These are phyloP conservation scores for Rheum nobile DNA, from an alignment of 148 eudicot genomes.

Conservation along the genomic window DNA sequence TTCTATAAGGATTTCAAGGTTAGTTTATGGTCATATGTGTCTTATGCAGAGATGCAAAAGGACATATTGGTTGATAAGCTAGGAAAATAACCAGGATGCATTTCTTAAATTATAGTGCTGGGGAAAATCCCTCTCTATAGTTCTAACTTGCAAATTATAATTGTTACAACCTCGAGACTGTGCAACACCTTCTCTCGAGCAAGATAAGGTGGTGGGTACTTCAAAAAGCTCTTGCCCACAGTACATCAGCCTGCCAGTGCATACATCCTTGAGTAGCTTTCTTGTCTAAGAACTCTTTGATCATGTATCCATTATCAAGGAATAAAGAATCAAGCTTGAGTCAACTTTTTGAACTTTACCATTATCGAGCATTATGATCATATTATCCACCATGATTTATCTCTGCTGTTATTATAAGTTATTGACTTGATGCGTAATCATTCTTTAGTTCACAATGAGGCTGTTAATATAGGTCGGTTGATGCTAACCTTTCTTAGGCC, in stretches of 20 bases:
- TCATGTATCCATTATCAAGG: background rate
- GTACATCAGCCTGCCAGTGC: slow-evolving; percentile 71
- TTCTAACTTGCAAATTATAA: slow-evolving; percentile 10
- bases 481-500: background rate
- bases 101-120: background rate
- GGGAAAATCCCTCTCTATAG: background rate
- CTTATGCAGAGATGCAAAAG: too few species aligned
- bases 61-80: background rate
- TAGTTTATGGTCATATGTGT: too few species aligned
- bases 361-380: too few species aligned
- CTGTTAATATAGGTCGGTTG: too few species aligned
- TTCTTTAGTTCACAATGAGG: background rate
- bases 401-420: background rate
- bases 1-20: slow-evolving; percentile 91
- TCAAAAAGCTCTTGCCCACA: slow-evolving; percentile 56
- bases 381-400: background rate
- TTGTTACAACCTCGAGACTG: slow-evolving; percentile 80
- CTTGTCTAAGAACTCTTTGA: slow-evolving; percentile 1
- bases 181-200: slow-evolving; percentile 16
- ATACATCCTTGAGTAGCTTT: slow-evolving; percentile 37
- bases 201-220: slow-evolving; percentile 11
- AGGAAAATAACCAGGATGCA: background rate
- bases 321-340: too few species aligned
- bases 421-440: background rate
- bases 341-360: too few species aligned